Conservation (phyloP, 2,329 filamentous ascomycete genomes). For the Penicillium sp. region DNA sequence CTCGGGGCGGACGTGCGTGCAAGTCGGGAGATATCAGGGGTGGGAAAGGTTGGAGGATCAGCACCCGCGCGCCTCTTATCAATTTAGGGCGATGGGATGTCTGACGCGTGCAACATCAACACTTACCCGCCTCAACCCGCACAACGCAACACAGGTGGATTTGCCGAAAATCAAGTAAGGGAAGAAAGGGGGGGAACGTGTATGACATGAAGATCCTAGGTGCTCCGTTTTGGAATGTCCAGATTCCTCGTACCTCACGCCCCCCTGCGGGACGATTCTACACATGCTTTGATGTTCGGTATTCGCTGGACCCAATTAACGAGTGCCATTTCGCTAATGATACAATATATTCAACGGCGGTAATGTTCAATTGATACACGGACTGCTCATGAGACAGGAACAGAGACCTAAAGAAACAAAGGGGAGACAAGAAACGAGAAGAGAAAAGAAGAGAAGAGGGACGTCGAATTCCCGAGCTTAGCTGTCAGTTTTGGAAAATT, state of each 20-base stretch:
- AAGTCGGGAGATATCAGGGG: slow-evolving; percentile 24
- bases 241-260: slow-evolving; percentile 11
- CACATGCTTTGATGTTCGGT: slow-evolving; percentile 2
- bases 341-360: too few relatives aligned
- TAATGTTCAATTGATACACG: too few relatives aligned
- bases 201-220: slow-evolving; percentile 7
- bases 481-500: too few relatives aligned
- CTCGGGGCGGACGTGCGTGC: slow-evolving; percentile 15
- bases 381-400: too few relatives aligned
- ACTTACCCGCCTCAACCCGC: slow-evolving; percentile 5
- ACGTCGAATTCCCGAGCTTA: too few relatives aligned
- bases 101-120: slow-evolving; percentile 30
- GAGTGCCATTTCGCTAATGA: too few relatives aligned
- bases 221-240: slow-evolving; percentile 25
- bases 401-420: too few relatives aligned
- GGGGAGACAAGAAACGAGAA: slow-evolving; percentile 12
- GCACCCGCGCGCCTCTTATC: slow-evolving; percentile 30
- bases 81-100: slow-evolving; percentile 25
- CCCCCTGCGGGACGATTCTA: slow-evolving; percentile 15
- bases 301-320: too few relatives aligned
- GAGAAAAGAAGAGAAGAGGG: slow-evolving; percentile 22
- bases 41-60: slow-evolving; percentile 24
- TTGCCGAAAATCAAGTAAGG: slow-evolving; percentile 12
- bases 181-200: slow-evolving; percentile 10
- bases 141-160: slow-evolving; percentile 1